These are phyloP conservation scores for Grosmannia huntii DNA, from an alignment of 2,329 filamentous ascomycete genomes.

Conservation along the genomic window DNA sequence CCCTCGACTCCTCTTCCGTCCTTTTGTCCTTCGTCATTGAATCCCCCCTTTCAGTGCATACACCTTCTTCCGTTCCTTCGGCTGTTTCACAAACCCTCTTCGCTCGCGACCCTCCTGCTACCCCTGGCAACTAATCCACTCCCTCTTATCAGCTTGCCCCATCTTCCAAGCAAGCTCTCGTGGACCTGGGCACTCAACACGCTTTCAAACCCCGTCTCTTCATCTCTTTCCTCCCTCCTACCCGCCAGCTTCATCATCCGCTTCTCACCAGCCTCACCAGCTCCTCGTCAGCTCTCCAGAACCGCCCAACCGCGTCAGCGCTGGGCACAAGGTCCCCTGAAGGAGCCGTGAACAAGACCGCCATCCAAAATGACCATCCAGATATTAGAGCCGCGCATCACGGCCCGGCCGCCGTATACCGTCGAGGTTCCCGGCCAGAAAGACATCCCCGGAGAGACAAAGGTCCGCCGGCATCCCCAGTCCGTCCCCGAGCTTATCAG, in stretches of 20 bases:
- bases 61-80: not conserved
- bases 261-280: not conserved
- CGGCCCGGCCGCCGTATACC: conserved; percentile 51
- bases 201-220: not conserved
- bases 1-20: not conserved
- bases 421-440: conserved; percentile 53
- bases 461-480: conserved; percentile 53
- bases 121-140: not conserved
- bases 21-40: not conserved
- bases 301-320: not conserved
- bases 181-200: not conserved
- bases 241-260: too few species aligned
- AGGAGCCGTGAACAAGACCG: not conserved
- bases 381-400: conserved; percentile 30
- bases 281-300: not conserved
- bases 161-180: not conserved
- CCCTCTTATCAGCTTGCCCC: not conserved
- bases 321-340: not conserved
- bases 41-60: not conserved
- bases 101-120: not conserved
- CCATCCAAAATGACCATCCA: conserved; percentile 6
- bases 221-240: not conserved
- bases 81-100: not conserved
- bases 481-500: conserved; percentile 49
- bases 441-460: conserved; percentile 59